Conservation (phyloP, 2,329 filamentous ascomycete species). For the Rhinocladiella similis region DNA sequence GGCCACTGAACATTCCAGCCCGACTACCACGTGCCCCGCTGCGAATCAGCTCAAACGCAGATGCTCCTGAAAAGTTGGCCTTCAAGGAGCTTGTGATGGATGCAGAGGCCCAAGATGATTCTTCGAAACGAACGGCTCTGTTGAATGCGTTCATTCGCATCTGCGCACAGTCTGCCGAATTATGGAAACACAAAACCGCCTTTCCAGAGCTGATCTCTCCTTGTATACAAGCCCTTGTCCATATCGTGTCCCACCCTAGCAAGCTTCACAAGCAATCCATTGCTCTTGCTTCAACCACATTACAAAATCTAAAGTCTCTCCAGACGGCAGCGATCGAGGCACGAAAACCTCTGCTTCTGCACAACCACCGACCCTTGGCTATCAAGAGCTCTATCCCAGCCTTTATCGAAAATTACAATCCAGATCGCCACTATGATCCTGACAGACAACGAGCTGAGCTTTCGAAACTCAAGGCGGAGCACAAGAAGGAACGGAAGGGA, state of each 20-base stretch:
- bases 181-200: slow-evolving; percentile 72
- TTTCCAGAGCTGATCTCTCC: slow-evolving; percentile 80
- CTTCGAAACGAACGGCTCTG: slow-evolving; percentile 8
- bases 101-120: not conserved
- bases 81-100: slow-evolving; percentile 41
- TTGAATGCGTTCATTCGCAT: slow-evolving; percentile 57
- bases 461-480: slow-evolving; percentile 81
- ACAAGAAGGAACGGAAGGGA: slow-evolving; percentile 94
- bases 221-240: slow-evolving; percentile 57
- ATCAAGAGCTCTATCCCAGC: slow-evolving; percentile 89
- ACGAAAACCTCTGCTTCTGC: slow-evolving; percentile 79
- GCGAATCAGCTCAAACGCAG: slow-evolving; percentile 46
- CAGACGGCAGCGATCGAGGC: slow-evolving; percentile 58
- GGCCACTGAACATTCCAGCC: slow-evolving; percentile 18
- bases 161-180: slow-evolving; percentile 65
- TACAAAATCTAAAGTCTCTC: slow-evolving; percentile 46
- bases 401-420: slow-evolving; percentile 94
- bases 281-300: slow-evolving; percentile 32
- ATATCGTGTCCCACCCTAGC: slow-evolving; percentile 48
- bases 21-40: slow-evolving; percentile 47
- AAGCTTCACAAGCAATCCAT: slow-evolving; percentile 57
- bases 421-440: slow-evolving; percentile 94
- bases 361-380: slow-evolving; percentile 83
- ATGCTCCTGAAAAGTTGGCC: slow-evolving; percentile 52
- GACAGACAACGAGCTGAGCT: slow-evolving; percentile 85